Base-by-base conservation (phyloP, 2,329 filamentous ascomycete genomes). In the Colletotrichum ledebouriae region DNA sequence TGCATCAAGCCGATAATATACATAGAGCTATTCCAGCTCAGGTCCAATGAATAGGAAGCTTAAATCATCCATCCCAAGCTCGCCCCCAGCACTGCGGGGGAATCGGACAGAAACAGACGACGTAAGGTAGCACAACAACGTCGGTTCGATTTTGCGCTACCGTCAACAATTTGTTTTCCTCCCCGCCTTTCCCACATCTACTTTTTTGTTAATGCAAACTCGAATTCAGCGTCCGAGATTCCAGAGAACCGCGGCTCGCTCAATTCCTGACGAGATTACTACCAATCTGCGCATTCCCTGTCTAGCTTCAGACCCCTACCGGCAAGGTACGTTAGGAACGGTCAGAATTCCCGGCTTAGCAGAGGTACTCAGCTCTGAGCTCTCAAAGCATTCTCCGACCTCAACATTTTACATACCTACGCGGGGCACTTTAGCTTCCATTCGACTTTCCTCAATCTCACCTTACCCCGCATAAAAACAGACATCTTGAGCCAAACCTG, bases 201-300 rank as follows among this genome's bases (percentile, higher is more conserved):
- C 37, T 47, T 53, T 15, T 5, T 55, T 34, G 15, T 29, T 59
- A 20, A 49, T 20, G 41, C 41, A 34, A 60, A 56, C 11, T 20
- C 42, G 34, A 56, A 57, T 37, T 41, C 41, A 68, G 50, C 66
- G 47, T 22, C 49, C 59, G 49, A 37, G 60, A 65, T 63, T 46
- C 37, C 50, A 29, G 41, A 34, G 25, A 56, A 55, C 60, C 47
- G 47, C 59, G 41, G 34, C 37, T 65, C 33, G 47, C 41, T 29
- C 44, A 60, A 59, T 64, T 65, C 66, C 63, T 65, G 61, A 65
- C 57, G 61, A 68, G 46, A 65, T 68, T 68, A 60, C 55, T 60
- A 42, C 66, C 22, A 60, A 68, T 60, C 66, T 68, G 66, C 61
- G 47, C 62, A 66, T 68, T 68, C 66, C 55, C 65, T 65, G 66